Conservation (phyloP, 1,139 yeast genomes). For the Diutina pseudorugosa region DNA sequence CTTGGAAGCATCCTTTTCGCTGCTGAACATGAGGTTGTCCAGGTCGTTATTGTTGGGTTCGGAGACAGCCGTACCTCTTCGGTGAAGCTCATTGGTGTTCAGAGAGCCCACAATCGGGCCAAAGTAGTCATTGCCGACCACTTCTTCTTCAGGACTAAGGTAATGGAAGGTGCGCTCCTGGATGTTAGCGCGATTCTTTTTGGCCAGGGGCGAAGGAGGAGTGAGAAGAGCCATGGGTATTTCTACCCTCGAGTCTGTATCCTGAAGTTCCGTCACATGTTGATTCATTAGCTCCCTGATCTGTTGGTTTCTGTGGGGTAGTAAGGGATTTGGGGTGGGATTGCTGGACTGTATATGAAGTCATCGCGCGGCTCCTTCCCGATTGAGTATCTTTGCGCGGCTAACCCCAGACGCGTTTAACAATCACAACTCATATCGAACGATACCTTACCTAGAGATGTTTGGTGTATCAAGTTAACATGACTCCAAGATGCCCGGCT, state of each 20-base stretch:
- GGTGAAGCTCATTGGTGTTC: background rate
- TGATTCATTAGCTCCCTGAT: background rate
- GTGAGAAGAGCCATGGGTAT: background rate
- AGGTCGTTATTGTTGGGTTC: background rate
- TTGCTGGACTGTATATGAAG: too few relatives aligned
- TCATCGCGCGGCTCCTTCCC: too few relatives aligned
- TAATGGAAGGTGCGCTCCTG: background rate
- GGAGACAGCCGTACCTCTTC: background rate
- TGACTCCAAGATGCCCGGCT: too few relatives aligned
- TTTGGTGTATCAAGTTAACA: too few relatives aligned
- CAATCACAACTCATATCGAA: too few relatives aligned
- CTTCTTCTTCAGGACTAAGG: background rate
- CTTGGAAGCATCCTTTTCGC: constrained; percentile 4
- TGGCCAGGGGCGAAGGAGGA: background rate
- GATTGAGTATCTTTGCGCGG: too few relatives aligned
- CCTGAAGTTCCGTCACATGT: background rate
- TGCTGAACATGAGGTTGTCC: background rate
- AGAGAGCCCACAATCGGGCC: background rate
- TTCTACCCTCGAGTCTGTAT: background rate
- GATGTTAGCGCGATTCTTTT: background rate
- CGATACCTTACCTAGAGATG: too few relatives aligned
- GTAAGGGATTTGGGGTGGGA: too few relatives aligned
- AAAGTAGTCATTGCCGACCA: background rate
- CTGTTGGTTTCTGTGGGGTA: too few relatives aligned
- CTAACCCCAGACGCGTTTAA: too few relatives aligned